A percentile compares a stretch with the other conserved stretches of the same genome.
Evolutionary conservation across 148 eudicot species (phyloP).

Genomic region (Camellia granthamiana): DNA sequence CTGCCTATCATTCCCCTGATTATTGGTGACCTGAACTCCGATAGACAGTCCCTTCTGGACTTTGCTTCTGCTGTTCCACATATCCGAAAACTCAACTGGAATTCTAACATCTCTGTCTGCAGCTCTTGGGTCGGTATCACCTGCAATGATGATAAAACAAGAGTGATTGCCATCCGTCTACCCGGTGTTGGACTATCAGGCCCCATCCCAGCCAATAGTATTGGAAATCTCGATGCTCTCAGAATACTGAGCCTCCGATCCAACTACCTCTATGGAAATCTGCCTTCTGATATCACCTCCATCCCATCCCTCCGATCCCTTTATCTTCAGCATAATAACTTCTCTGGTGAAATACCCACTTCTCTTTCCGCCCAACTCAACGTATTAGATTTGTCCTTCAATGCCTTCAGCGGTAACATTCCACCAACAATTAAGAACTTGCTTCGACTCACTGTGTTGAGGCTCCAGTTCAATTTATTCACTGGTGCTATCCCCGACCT

Average conservation of each 20-base stretch:
- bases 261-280: slow-evolving; percentile 57
- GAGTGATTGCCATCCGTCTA: slow-evolving; percentile 64
- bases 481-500: slow-evolving; percentile 61
- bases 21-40: slow-evolving; percentile 62
- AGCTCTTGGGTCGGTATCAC: slow-evolving; percentile 77
- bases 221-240: slow-evolving; percentile 81
- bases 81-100: slow-evolving; percentile 68
- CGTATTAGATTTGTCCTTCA: slow-evolving; percentile 65
- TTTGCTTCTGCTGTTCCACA: slow-evolving; percentile 69
- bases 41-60: slow-evolving; percentile 63
- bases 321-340: slow-evolving; percentile 72
- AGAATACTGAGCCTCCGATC: slow-evolving; percentile 68
- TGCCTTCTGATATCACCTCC: slow-evolving; percentile 68
- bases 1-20: slow-evolving; percentile 25
- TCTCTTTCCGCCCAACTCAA: slow-evolving; percentile 48
- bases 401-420: slow-evolving; percentile 59
- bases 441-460: slow-evolving; percentile 43
- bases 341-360: slow-evolving; percentile 64
- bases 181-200: slow-evolving; percentile 81
- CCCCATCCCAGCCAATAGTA: slow-evolving; percentile 53
- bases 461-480: slow-evolving; percentile 57
- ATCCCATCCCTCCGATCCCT: slow-evolving; percentile 64
- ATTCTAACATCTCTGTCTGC: slow-evolving; percentile 44
- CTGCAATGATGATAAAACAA: slow-evolving; percentile 52
- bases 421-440: slow-evolving; percentile 49